Percentiles rank a stretch among this genome's conserved stretches.
phyloP scores from a whole-genome alignment of 1,139 yeast species.

The Protomyces arabidopsidicola region DNA sequence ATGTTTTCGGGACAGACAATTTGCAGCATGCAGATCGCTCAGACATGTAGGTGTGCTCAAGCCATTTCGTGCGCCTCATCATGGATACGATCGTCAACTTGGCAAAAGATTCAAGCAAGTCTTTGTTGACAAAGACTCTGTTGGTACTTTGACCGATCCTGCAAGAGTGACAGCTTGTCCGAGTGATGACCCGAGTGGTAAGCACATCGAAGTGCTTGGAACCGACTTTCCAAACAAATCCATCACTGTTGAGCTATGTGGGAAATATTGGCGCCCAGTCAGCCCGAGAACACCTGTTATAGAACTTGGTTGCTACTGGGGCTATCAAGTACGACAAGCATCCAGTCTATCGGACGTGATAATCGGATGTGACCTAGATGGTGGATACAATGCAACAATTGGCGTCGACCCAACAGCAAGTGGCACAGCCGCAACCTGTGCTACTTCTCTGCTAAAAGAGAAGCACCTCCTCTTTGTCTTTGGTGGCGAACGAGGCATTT shows the following conservation, averaged over 20 bases:
- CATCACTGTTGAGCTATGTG: background rate
- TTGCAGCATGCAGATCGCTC: conserved; percentile 28
- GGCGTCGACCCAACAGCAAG: conserved; percentile 10
- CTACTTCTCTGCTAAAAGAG: conserved; percentile 3
- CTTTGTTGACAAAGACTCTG: conserved; percentile 21
- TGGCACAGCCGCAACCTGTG: background rate
- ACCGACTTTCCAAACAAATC: conserved; percentile 10
- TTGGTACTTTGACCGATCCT: background rate
- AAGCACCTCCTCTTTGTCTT: conserved; percentile 29
- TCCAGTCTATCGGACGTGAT: conserved; percentile 28
- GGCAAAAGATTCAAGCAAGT: background rate
- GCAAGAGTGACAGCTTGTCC: conserved; percentile 17
- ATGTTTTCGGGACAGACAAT: conserved; percentile 25
- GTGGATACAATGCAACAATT: conserved; percentile 17
- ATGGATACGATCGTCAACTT: conserved; percentile 14
- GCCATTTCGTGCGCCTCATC: conserved; percentile 29
- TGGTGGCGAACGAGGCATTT: conserved; percentile 28
- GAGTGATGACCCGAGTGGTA: conserved; percentile 24
- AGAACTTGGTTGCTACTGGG: conserved; percentile 31
- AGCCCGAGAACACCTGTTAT: conserved; percentile 28
- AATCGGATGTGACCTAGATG: conserved; percentile 24
- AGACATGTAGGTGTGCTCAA: conserved; percentile 27
- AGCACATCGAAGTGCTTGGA: conserved; percentile 12
- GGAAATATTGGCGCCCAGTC: background rate
- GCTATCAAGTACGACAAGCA: conserved; percentile 30